phyloP scores from a whole-genome alignment of 108 stramenopile species.

The Pseudonitzschia multiseries region DNA sequence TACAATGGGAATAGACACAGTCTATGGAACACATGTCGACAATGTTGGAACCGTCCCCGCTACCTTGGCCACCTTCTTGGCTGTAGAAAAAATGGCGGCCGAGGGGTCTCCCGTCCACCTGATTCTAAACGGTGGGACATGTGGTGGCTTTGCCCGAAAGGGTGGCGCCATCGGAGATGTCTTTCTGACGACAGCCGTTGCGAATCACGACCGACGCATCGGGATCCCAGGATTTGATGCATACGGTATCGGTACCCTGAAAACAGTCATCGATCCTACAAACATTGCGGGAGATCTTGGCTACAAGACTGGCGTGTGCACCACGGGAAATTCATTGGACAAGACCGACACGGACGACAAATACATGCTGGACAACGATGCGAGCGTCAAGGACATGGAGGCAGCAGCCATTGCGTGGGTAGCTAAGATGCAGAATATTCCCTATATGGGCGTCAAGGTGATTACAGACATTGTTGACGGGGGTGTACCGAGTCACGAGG shows the following conservation, averaged over 20 bases:
- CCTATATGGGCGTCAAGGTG: slow-evolving; percentile 94
- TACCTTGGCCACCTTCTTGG: slow-evolving; percentile 73
- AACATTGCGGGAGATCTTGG: slow-evolving; percentile 41
- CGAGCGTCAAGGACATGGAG: slow-evolving; percentile 97
- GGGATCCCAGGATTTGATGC: slow-evolving; percentile 90
- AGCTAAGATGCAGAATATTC: slow-evolving; percentile 66
- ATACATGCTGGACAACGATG: slow-evolving; percentile 82
- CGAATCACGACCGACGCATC: slow-evolving; percentile 96
- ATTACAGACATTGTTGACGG: slow-evolving; percentile 97
- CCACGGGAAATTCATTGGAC: slow-evolving; percentile 93
- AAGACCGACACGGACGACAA: slow-evolving; percentile 74
- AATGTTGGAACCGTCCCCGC: slow-evolving; percentile 95
- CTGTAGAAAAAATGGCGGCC: slow-evolving; percentile 51
- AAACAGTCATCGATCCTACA: slow-evolving; percentile 37
- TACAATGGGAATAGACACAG: slow-evolving; percentile 85
- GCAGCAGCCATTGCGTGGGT: slow-evolving; percentile 94
- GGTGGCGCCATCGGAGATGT: slow-evolving; percentile 93
- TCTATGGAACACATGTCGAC: slow-evolving; percentile 87
- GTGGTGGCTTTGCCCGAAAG: slow-evolving; percentile 91
- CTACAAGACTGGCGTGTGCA: slow-evolving; percentile 87
- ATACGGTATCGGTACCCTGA: slow-evolving; percentile 82
- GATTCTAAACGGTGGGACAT: slow-evolving; percentile 95
- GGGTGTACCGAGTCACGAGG: slow-evolving; percentile 84
- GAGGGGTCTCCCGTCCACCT: slow-evolving; percentile 52
- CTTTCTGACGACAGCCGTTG: slow-evolving; percentile 82